phyloP scores from a whole-genome alignment of 2,329 filamentous ascomycete species.

The Pseudogymnoascus sp. region DNA sequence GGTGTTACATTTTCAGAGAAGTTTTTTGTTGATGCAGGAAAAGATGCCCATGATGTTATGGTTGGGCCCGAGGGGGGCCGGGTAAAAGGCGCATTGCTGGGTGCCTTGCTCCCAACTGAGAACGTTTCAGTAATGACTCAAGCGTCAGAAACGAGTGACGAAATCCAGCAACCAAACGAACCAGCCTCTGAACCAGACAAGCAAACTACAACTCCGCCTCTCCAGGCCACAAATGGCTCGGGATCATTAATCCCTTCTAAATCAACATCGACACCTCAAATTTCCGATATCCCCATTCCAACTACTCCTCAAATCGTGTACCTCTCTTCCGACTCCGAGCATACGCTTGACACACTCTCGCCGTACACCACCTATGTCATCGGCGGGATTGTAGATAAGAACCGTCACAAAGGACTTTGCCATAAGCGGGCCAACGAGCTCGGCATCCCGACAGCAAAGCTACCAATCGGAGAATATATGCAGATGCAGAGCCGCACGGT shows the following conservation, averaged over 20 bases:
- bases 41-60: slow-evolving; percentile 62
- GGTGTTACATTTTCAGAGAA: slow-evolving; percentile 63
- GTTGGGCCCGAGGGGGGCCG: slow-evolving; percentile 43
- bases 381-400: slow-evolving; percentile 90
- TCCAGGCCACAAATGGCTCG: neutral
- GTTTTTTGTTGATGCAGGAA: slow-evolving; percentile 63
- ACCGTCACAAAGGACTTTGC: slow-evolving; percentile 90
- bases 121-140: slow-evolving; percentile 21
- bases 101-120: neutral
- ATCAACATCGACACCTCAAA: neutral
- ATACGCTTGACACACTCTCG: slow-evolving; percentile 73
- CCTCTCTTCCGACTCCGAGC: slow-evolving; percentile 80
- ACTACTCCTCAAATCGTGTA: slow-evolving; percentile 63
- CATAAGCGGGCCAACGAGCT: slow-evolving; percentile 68
- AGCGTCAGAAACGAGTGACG: slow-evolving; percentile 17
- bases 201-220: neutral
- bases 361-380: slow-evolving; percentile 88
- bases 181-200: neutral
- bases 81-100: slow-evolving; percentile 40
- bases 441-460: slow-evolving; percentile 76
- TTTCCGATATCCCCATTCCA: neutral
- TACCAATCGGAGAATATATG: slow-evolving; percentile 94
- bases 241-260: neutral
- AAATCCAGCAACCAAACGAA: slow-evolving; percentile 21
- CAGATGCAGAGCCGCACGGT: slow-evolving; percentile 81